phyloP scores from a whole-genome alignment of 345 rosid genomes.

The Linum lewisii region DNA sequence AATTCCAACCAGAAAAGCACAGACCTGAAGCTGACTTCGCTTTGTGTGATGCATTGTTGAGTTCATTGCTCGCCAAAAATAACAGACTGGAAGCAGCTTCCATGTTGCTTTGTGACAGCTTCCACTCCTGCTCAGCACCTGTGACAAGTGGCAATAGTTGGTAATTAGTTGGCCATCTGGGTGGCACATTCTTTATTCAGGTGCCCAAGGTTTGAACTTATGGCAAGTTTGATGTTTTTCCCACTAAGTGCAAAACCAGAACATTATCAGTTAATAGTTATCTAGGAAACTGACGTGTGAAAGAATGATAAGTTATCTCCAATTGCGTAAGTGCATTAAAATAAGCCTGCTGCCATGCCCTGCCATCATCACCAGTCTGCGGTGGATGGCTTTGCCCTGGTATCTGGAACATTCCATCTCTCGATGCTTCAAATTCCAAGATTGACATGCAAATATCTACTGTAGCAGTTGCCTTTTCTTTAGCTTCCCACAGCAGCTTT shows the following conservation, averaged over 20 bases:
- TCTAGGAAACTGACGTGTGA: slow-evolving; percentile 49
- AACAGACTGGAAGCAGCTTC: slow-evolving; percentile 73
- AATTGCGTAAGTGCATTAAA: slow-evolving; percentile 51
- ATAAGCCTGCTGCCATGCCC: slow-evolving; percentile 76
- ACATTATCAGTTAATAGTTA: not conserved
- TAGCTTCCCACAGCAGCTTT: slow-evolving; percentile 59
- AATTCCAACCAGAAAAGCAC: slow-evolving; percentile 9
- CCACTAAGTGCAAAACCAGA: slow-evolving; percentile 1
- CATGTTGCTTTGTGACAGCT: slow-evolving; percentile 62
- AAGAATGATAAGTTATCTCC: slow-evolving; percentile 70
- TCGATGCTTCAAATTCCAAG: slow-evolving; percentile 80
- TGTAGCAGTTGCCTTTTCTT: slow-evolving; percentile 69
- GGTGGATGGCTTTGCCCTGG: slow-evolving; percentile 42
- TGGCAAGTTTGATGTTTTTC: slow-evolving; percentile 5
- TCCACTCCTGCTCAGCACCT: slow-evolving; percentile 85
- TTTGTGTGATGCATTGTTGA: slow-evolving; percentile 57
- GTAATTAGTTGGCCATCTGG: not conserved
- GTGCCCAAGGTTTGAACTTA: slow-evolving; percentile 2
- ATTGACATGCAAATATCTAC: slow-evolving; percentile 64
- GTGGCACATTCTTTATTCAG: not conserved
- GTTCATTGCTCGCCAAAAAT: slow-evolving; percentile 67
- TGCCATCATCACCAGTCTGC: slow-evolving; percentile 39
- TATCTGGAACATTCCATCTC: slow-evolving; percentile 63
- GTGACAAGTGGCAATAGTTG: slow-evolving; percentile 15
- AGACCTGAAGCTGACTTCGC: slow-evolving; percentile 87